Evolutionary conservation across 2,329 filamentous ascomycete genomes (phyloP), one percentile per base, ranked within the genome.

Genomic region (Esteya vermicola): DNA sequence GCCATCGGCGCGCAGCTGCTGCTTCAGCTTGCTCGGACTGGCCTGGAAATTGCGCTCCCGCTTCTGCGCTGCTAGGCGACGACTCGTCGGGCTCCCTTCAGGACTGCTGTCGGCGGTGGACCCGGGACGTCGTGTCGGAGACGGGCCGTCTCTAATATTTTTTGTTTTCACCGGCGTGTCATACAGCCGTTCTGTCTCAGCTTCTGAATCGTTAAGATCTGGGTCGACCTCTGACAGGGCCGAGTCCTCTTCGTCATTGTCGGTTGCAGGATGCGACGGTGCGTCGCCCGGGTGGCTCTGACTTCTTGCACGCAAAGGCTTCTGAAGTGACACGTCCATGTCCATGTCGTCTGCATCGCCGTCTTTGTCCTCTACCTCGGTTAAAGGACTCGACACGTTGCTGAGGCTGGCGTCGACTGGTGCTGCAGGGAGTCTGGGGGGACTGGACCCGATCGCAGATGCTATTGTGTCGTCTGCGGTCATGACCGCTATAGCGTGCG

Each of bases 181-280:
- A 54, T 91, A 91, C 44, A 98, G 70, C 43, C 91, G 79, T 61
- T 95, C 88, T 2, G 89, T 96, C 61, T 95, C 89, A 26, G 89
- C 89, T 60, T 96, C 89, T 4, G 88, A 80, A 56, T 75, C 74
- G 53, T 76, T 73, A 49, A 63, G 31, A 33, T 66, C 46, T 10
- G 44, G 40, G 42, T 64, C 63, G 41, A 65, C 59, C 44, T 77
- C 71, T 14, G 76, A 75, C 43, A 74, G 65, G 46, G 71, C 57
- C 39, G 56, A 59, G 36, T 58, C 57, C 26, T n/a, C n/a, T n/a
- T 54, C 53, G 39, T 59, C 60, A 39, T 56, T 55, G 37, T 49
- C 45, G 9, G 51, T 40, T 14, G 19, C 36, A 1, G 43, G 41
- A 21, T 34, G 48, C 12, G 38, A 43, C 7, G 21, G 38, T 8